Base-by-base conservation (phyloP, 805 yeast genomes). In the Metschnikowia continentalis region DNA sequence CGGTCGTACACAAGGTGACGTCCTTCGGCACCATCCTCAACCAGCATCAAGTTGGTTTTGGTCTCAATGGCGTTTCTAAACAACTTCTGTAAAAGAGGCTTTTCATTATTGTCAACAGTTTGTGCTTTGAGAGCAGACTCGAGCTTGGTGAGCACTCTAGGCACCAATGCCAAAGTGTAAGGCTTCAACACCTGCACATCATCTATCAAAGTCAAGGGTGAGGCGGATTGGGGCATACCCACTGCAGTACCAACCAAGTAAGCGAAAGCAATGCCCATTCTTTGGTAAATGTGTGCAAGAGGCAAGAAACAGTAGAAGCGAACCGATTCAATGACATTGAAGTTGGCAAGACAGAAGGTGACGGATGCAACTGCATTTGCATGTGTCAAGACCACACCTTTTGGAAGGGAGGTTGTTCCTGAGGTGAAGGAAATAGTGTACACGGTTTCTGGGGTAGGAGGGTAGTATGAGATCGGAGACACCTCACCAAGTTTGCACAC, bases 331-430 rank as follows among this genome's bases (percentile, higher is more conserved):
- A 23, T 14, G 4, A 42, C 35, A 13, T 50, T 48, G 19, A 51
- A 30, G 38, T 39, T 41, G 6, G 48, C 32, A 23, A 54, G 36
- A 35, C 55, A 52, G 37, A 54, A 51, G 8, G 53, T 49, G 20
- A 52, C 52, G 1, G 53, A 50, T 10, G 56, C 48, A 6, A 55
- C 57, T 15, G 57, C 58, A 20, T 49, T 51, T 19, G 37, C 53
- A 38, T 57, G 59, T 8, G 57, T 47, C 54, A 85, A 70, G 32
- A 82, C 80, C 23, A 84, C 92, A 60, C 92, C 92, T 71, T 87
- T 88, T 54, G 92, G 89, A 49, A 67, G 59, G 40, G 83, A 79
- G n/a, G 88, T 82, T 20, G 89, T 83, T 39, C 80, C 77, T 6
- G 88, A 85, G 42, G 78, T 70, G 51, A 76, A 75, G 19, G 75